A percentile compares a stretch with the other conserved stretches of the same genome.
Evolutionary conservation across 805 yeast species (phyloP).

Genomic region (Starmerella stigmatis): DNA sequence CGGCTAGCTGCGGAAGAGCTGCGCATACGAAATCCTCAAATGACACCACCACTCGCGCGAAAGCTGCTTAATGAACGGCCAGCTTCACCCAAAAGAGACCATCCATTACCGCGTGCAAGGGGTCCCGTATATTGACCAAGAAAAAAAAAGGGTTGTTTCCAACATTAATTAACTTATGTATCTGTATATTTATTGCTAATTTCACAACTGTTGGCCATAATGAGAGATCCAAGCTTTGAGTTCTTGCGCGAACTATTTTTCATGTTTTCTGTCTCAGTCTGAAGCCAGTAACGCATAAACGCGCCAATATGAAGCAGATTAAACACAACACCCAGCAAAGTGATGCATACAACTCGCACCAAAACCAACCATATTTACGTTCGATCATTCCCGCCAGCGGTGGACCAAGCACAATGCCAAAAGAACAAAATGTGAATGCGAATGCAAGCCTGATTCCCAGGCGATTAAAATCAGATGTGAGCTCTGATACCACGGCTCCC

Average conservation of each 20-base stretch:
- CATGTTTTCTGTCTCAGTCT: background rate
- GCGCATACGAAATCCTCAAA: slow-evolving; percentile 1
- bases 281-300: background rate
- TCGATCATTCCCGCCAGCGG: slow-evolving; percentile 28
- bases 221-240: too few relatives aligned
- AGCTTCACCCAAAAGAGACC: slow-evolving; percentile 1
- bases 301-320: slow-evolving; percentile 6
- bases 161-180: background rate
- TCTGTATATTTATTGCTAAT: background rate
- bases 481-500: slow-evolving; percentile 28
- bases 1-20: background rate
- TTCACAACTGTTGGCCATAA: too few relatives aligned
- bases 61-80: slow-evolving; percentile 14
- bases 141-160: too few relatives aligned
- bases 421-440: slow-evolving; percentile 46
- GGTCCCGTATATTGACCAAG: background rate
- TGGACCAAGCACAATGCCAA: slow-evolving; percentile 33
- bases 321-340: slow-evolving; percentile 8
- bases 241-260: too few relatives aligned
- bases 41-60: slow-evolving; percentile 18
- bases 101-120: background rate
- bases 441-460: slow-evolving; percentile 45
- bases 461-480: slow-evolving; percentile 25
- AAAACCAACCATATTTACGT: slow-evolving; percentile 22
- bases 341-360: slow-evolving; percentile 19